Conservation (phyloP, 2,329 filamentous ascomycete species). For the Xylariaceae sp. region DNA sequence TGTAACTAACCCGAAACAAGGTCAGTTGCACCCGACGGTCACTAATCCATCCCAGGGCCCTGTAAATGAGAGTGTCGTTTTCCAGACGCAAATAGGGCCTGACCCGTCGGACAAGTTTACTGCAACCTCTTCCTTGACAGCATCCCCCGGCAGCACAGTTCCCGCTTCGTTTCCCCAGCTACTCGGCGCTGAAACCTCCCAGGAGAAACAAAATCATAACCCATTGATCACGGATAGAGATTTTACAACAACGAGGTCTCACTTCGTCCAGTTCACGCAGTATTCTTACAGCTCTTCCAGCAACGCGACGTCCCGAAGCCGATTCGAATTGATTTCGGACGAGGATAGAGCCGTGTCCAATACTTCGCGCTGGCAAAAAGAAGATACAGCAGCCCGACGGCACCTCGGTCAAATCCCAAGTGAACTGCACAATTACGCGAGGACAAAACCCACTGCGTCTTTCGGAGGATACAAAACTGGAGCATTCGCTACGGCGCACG, state of each 20-base stretch:
- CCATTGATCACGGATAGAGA: slow-evolving; percentile 8
- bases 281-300: slow-evolving; percentile 22
- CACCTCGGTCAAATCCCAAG: slow-evolving; percentile 26
- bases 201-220: slow-evolving; percentile 14
- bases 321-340: slow-evolving; percentile 22
- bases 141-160: slow-evolving; percentile 9
- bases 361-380: slow-evolving; percentile 7
- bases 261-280: slow-evolving; percentile 29
- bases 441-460: slow-evolving; percentile 21
- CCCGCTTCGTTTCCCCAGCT: slow-evolving; percentile 11
- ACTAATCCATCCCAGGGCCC: slow-evolving; percentile 4
- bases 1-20: slow-evolving; percentile 4
- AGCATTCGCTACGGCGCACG: neutral
- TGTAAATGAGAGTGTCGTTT: slow-evolving; percentile 1
- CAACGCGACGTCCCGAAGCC: slow-evolving; percentile 19
- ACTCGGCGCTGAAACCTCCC: slow-evolving; percentile 6
- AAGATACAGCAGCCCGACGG: slow-evolving; percentile 13
- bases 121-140: slow-evolving; percentile 4
- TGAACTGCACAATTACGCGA: slow-evolving; percentile 27
- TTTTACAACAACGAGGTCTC: slow-evolving; percentile 20
- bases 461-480: slow-evolving; percentile 4
- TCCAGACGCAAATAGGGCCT: slow-evolving; percentile 12
- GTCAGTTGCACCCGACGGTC: slow-evolving; percentile 1
- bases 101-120: slow-evolving; percentile 3
- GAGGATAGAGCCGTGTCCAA: slow-evolving; percentile 21